phyloP scores from a whole-genome alignment of 768 basidiomycete genomes.

The Podaxis sp. region DNA sequence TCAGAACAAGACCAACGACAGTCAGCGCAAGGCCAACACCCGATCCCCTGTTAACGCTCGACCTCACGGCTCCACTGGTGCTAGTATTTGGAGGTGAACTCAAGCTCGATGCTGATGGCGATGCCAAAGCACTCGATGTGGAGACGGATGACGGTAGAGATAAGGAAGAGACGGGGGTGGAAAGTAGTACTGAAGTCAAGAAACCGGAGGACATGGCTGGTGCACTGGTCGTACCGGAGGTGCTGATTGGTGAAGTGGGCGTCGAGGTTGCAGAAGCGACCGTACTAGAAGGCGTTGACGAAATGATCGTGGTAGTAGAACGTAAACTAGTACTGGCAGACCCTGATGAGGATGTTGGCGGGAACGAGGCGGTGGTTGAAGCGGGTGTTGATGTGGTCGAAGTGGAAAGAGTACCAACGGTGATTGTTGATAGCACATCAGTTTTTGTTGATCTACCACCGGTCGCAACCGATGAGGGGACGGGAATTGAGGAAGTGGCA shows the following conservation, averaged over 20 bases:
- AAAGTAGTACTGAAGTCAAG: background rate
- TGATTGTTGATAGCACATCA: conserved; percentile 40
- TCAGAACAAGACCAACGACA: conserved; percentile 9
- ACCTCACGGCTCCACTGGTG: background rate
- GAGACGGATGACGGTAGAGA: background rate
- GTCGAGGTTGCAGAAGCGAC: conserved; percentile 8
- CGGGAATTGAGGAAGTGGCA: conserved; percentile 44
- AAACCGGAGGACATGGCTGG: conserved; percentile 7
- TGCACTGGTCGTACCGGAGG: conserved; percentile 1
- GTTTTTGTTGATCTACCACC: conserved; percentile 29
- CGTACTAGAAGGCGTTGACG: conserved; percentile 6
- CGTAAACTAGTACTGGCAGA: conserved; percentile 17
- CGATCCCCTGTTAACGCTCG: background rate
- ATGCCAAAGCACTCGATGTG: background rate
- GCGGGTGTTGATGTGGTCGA: conserved; percentile 19
- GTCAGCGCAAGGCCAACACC: background rate
- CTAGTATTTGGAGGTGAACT: background rate
- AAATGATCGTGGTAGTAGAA: background rate
- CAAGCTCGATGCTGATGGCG: background rate
- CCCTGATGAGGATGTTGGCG: conserved; percentile 21
- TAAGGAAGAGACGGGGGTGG: background rate
- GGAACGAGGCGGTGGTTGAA: conserved; percentile 22
- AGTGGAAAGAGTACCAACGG: conserved; percentile 32
- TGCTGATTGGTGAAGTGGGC: conserved; percentile 7
- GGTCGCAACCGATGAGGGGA: conserved; percentile 37